phyloP scores from a whole-genome alignment of 179 eudicot genomes.

The Silene coronaria region DNA sequence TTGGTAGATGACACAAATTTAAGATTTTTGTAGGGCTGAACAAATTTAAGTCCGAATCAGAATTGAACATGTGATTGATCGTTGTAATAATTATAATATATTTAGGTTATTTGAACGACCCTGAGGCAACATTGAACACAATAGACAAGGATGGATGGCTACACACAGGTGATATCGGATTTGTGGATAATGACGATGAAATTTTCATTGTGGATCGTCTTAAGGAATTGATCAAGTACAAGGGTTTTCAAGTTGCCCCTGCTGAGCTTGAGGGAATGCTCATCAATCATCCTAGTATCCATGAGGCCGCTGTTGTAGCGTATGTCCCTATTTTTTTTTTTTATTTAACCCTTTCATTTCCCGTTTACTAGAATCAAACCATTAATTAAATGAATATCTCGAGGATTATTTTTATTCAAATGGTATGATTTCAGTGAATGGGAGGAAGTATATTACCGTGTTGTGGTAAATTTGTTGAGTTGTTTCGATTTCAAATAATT shows the following conservation, averaged over 20 bases:
- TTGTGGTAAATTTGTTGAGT: too few relatives aligned
- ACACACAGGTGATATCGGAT: slow-evolving; percentile 89
- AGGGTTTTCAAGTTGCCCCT: slow-evolving; percentile 91
- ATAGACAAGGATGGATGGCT: slow-evolving; percentile 90
- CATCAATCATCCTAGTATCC: slow-evolving; percentile 51
- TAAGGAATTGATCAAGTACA: slow-evolving; percentile 85
- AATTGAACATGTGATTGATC: too few relatives aligned
- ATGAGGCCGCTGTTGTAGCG: slow-evolving; percentile 93
- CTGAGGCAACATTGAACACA: slow-evolving; percentile 62
- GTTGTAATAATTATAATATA: not conserved
- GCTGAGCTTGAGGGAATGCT: slow-evolving; percentile 93
- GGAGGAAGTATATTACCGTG: too few relatives aligned
- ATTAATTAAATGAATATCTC: too few relatives aligned
- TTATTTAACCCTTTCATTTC: too few relatives aligned
- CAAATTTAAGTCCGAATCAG: too few relatives aligned
- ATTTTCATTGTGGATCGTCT: slow-evolving; percentile 80
- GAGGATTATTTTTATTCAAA: too few relatives aligned
- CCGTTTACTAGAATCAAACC: too few relatives aligned
- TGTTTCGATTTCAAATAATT: too few relatives aligned
- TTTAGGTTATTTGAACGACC: slow-evolving; percentile 75
- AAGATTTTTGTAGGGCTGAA: too few relatives aligned
- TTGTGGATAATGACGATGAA: slow-evolving; percentile 75
- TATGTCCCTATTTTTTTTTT: slow-evolving; percentile 28
- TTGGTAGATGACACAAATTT: too few relatives aligned
- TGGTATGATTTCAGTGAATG: too few relatives aligned